These are phyloP conservation scores for Aspergillus carbonarius DNA, from an alignment of 2,329 filamentous ascomycete species.

Conservation along the genomic window DNA sequence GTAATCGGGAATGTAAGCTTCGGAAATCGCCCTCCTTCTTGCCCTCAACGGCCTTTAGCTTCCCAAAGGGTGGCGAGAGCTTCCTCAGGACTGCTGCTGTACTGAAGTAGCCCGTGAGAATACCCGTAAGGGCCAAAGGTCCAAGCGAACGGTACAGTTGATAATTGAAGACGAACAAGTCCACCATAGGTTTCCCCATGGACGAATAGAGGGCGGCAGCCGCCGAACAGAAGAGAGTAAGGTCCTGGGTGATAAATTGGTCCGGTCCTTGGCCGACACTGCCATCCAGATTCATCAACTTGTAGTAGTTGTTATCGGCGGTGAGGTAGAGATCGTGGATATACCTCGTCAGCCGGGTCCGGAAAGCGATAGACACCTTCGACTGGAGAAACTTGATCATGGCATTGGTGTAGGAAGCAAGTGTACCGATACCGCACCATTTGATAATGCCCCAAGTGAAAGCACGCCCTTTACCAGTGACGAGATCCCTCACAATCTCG, in stretches of 20 bases:
- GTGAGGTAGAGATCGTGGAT: slow-evolving; percentile 97
- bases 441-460: slow-evolving; percentile 89
- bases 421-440: slow-evolving; percentile 91
- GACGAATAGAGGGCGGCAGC: slow-evolving; percentile 94
- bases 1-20: slow-evolving; percentile 82
- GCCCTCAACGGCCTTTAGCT: slow-evolving; percentile 93
- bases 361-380: slow-evolving; percentile 97
- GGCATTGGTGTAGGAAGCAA: slow-evolving; percentile 95
- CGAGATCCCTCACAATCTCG: slow-evolving; percentile 91
- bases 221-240: slow-evolving; percentile 91
- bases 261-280: slow-evolving; percentile 89
- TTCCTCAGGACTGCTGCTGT: slow-evolving; percentile 87
- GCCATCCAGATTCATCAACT: slow-evolving; percentile 86
- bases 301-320: slow-evolving; percentile 94
- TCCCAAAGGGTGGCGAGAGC: slow-evolving; percentile 92
- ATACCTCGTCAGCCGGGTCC: slow-evolving; percentile 89
- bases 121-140: slow-evolving; percentile 78
- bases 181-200: slow-evolving; percentile 95
- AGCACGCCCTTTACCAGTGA: slow-evolving; percentile 85
- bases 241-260: slow-evolving; percentile 95
- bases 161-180: slow-evolving; percentile 96
- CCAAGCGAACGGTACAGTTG: slow-evolving; percentile 91
- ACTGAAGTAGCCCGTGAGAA: slow-evolving; percentile 89
- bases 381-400: slow-evolving; percentile 99
- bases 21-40: slow-evolving; percentile 94